phyloP scores from a whole-genome alignment of 352 stramenopile species.

The Phytopythium oedochilum region DNA sequence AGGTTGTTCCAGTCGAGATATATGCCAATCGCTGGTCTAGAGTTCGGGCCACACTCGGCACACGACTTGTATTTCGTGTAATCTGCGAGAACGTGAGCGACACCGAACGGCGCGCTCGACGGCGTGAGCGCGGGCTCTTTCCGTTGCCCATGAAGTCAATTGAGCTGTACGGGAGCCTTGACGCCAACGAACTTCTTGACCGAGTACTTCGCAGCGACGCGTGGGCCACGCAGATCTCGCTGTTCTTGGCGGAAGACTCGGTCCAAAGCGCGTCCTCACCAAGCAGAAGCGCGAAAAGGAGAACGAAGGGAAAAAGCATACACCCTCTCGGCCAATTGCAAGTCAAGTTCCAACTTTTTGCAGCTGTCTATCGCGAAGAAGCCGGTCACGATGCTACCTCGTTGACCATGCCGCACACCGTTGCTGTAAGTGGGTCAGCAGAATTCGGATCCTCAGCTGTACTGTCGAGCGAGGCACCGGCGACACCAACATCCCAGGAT shows the following conservation, averaged over 20 bases:
- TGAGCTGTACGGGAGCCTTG: constrained; percentile 11
- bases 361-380: neutral
- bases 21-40: neutral
- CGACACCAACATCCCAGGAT: neutral
- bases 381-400: neutral
- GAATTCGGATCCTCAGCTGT: neutral
- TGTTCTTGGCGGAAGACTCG: neutral
- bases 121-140: constrained; percentile 7
- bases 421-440: neutral
- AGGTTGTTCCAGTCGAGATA: constrained; percentile 15
- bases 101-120: constrained; percentile 4
- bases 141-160: constrained; percentile 4
- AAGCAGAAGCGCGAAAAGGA: neutral
- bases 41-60: neutral
- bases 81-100: constrained; percentile 21
- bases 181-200: constrained; percentile 5
- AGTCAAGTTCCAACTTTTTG: constrained; percentile 17
- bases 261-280: neutral
- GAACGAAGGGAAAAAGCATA: neutral
- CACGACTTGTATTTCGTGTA: constrained; percentile 18
- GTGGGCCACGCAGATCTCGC: constrained; percentile 10
- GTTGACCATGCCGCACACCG: neutral
- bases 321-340: constrained; percentile 9
- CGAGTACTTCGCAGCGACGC: constrained; percentile 1
- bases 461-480: neutral